Percentiles rank a stretch among this genome's conserved stretches.
phyloP scores from a whole-genome alignment of 768 basidiomycete species.

The Astraeus odoratus region DNA sequence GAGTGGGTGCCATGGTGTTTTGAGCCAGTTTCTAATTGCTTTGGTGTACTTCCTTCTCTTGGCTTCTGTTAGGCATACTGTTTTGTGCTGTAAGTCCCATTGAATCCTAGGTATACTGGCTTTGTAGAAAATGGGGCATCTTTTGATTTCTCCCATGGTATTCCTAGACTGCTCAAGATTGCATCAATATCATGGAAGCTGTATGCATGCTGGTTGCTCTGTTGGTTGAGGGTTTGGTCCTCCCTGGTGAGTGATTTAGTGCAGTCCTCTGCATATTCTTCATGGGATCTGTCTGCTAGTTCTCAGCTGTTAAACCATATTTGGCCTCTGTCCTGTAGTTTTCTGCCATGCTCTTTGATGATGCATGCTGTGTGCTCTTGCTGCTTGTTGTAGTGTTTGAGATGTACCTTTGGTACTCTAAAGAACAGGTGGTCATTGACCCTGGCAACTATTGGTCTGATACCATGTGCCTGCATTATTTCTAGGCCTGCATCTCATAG shows the following conservation, averaged over 20 bases:
- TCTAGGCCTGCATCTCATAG: conserved; percentile 5
- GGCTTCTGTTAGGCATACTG: conserved; percentile 14
- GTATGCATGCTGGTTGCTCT: no score
- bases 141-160: conserved; percentile 27
- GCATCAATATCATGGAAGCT: no score
- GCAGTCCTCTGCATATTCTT: no score
- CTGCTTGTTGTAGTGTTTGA: no score
- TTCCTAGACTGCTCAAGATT: conserved; percentile 8
- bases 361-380: no score
- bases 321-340: no score
- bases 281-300: no score
- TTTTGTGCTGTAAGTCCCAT: conserved; percentile 24
- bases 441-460: not conserved
- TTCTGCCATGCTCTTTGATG: no score
- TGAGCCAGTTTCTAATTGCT: conserved; percentile 23
- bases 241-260: no score
- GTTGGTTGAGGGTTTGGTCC: no score
- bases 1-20: conserved; percentile 18
- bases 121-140: conserved; percentile 16
- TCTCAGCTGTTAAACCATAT: no score
- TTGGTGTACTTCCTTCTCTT: conserved; percentile 25
- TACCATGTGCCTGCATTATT: not conserved
- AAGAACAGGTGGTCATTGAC: conserved; percentile 12
- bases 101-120: conserved; percentile 25
- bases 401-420: no score